Base-by-base conservation (phyloP, 1,284 basidiomycete genomes). In the Athelia sp. region DNA sequence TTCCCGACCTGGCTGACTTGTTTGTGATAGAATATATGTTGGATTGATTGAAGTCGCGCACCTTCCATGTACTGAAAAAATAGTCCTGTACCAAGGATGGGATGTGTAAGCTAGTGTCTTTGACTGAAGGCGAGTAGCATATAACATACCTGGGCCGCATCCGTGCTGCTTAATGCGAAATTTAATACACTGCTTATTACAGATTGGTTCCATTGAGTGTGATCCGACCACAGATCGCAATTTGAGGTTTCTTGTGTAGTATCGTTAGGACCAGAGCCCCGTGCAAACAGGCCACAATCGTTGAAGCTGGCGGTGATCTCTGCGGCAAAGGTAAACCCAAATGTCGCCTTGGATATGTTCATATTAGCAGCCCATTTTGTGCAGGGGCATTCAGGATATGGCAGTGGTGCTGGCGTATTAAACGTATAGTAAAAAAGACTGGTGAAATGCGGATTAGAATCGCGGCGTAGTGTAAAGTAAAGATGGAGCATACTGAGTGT, bases 311-410 rank as follows among this genome's bases (percentile, higher is more conserved):
- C 68, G 52, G 76, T 79, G 56, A 74, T 83, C 67, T 90, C 87
- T 45, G 86, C 87, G 3, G 82, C 81, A 43, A 79, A 59, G 15
- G 79, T 81, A 47, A 84, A 66, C n/a, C 87, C 87, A 53, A 82
- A 84, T 24, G 67, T 62, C 21, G 64, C 59, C 52, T 68, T n/a
- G n/a, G 36, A 40, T n/a, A 9, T 61, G 59, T 81, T 83, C 52
- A 83, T 69, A n/a, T 56, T 56, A 14, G 63, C 53, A 11, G 65
- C 81, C 80, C 81, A 87, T 32, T 71, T 53, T 32, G 65, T 64
- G 63, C 86, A 88, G 0, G 81, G 82, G 55, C 66, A 60, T 36
- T 54, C 47, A 0, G 81, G 78, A 59, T 81, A 62, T 2, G 65
- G 63, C 43, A 29, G 13, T 13, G 46, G 51, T 49, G 63, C 72